Evolutionary conservation across 169 alveolate species (phyloP), one percentile per base, ranked within the genome.

Genomic region (Eimeria necatrix): DNA sequence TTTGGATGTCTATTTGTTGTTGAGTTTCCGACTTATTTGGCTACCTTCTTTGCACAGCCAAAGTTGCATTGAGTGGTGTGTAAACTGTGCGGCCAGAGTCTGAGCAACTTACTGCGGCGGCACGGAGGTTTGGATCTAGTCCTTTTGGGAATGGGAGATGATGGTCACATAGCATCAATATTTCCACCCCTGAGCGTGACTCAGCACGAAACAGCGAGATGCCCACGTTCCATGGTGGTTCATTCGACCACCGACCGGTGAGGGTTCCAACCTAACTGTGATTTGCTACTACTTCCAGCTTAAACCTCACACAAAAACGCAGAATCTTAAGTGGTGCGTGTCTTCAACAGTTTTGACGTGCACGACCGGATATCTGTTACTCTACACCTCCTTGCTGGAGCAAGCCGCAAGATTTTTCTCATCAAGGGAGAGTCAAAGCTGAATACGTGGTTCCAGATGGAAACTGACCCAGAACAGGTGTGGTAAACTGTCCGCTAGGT

Each of bases 321-420:
- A 24, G 20, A 32, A 24, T 4, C 60, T 8, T 24, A 0, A 49
- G 52, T 70, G 10, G 64, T 20, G n/a, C 41, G 12, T 74, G 81
- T n/a, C 59, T 68, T 4, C 85, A 53, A 74, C 95, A 95, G 96
- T 71, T 95, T 96, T 52, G 96, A 94, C 70, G 96, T 85, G 52
- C 80, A 94, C 48, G 96, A 96, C 74, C 94, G 97, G 60, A 96
- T 96, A 83, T 95, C 97, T 51, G 96, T 96, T 10, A 94, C 97
- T 22, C 89, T 96, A 24, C 83, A 94, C 22, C 52, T 96, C 84
- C 83, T 96, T 8, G 68, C 94, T 20, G 94, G 91, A 24, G 97
- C 97, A n/a, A 81, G 85, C 48, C 92, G 96, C 64, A 96, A 96
- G 84, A 41, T 93, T 20, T 93, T 93, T 41, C 64, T 93, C 8